Evolutionary conservation across 2,329 filamentous ascomycete genomes (phyloP).

Genomic region (Talaromyces verruculosus): DNA sequence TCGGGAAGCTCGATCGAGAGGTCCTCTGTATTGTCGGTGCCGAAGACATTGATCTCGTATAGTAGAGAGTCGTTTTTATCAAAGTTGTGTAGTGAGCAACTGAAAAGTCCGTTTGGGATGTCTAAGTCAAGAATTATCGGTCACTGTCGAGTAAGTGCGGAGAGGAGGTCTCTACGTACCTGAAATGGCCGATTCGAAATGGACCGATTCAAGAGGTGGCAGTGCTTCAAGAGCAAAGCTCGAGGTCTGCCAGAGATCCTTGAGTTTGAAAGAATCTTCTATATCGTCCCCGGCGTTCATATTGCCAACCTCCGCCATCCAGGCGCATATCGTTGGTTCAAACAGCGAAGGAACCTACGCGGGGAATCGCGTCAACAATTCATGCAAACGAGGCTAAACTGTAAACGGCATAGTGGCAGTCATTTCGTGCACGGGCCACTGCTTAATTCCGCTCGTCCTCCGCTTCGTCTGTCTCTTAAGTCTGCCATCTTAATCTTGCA

Average conservation of each 20-base stretch:
- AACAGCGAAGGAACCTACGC: not conserved
- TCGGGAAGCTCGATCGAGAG: constrained; percentile 22
- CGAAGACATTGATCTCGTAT: constrained; percentile 36
- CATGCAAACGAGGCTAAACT: constrained; percentile 22
- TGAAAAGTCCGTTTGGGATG: constrained; percentile 29
- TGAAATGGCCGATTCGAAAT: constrained; percentile 31
- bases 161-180: constrained; percentile 15
- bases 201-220: constrained; percentile 38
- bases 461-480: not conserved
- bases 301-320: not conserved
- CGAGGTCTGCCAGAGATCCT: constrained; percentile 40
- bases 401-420: constrained; percentile 21
- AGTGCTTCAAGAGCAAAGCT: constrained; percentile 39
- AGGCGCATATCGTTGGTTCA: not conserved
- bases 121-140: constrained; percentile 24
- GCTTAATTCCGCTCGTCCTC: constrained; percentile 29
- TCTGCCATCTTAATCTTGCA: not conserved
- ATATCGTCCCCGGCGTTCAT: constrained; percentile 25
- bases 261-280: constrained; percentile 37
- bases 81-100: constrained; percentile 25
- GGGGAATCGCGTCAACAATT: constrained; percentile 14
- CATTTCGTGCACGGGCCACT: constrained; percentile 29
- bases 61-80: constrained; percentile 31
- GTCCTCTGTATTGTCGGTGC: constrained; percentile 26
- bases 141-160: not conserved